Percentiles rank a stretch among this genome's conserved stretches.
These are phyloP conservation scores for Pseudozyma thailandica DNA, from an alignment of 1,284 basidiomycete genomes.

Conservation along the genomic window DNA sequence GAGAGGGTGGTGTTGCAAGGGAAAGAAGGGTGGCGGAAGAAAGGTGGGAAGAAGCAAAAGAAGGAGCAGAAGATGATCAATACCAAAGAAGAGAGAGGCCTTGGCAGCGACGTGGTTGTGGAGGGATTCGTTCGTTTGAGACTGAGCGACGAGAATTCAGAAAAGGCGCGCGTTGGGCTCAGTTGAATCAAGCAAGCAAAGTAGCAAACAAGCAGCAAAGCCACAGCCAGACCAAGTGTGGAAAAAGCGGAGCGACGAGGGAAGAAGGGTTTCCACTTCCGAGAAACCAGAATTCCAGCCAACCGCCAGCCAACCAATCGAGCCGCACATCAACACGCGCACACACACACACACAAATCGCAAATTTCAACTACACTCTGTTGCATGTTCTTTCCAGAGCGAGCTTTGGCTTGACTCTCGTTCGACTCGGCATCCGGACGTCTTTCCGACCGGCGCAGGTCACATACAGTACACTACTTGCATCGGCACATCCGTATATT, in stretches of 20 bases:
- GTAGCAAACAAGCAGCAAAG: neutral
- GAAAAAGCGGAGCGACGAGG: constrained; percentile 28
- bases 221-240: too few species aligned
- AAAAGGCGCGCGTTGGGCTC: constrained; percentile 6
- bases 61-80: neutral
- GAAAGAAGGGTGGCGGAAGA: neutral
- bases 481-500: neutral
- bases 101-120: constrained; percentile 26
- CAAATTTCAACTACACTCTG: too few species aligned
- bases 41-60: neutral
- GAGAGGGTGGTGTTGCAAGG: neutral
- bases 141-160: neutral
- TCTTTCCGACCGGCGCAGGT: constrained; percentile 1
- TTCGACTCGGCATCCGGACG: constrained; percentile 8
- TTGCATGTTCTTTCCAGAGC: neutral
- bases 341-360: too few species aligned
- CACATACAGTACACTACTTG: neutral
- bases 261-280: constrained; percentile 27
- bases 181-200: neutral
- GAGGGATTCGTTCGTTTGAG: constrained; percentile 9
- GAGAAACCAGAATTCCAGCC: constrained; percentile 1
- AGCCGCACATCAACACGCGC: neutral
- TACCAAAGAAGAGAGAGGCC: neutral
- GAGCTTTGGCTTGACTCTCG: neutral
- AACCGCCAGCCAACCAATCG: neutral